These are phyloP conservation scores for Monosporascus sp. DNA, from an alignment of 2,329 filamentous ascomycete genomes.

Conservation along the genomic window DNA sequence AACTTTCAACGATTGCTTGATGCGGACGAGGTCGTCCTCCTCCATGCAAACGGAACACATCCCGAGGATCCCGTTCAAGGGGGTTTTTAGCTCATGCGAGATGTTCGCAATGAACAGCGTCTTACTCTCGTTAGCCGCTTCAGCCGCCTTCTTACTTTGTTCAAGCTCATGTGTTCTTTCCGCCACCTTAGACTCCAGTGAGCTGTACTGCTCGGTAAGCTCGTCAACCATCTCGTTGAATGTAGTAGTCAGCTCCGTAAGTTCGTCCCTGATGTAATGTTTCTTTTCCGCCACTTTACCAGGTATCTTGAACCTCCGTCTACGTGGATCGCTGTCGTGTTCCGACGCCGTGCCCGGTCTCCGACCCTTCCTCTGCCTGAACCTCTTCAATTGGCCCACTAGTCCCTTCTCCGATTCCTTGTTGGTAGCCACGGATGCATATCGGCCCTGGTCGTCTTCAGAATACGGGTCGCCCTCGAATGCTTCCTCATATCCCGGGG, in stretches of 20 bases:
- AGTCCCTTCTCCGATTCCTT: constrained; percentile 39
- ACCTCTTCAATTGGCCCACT: constrained; percentile 32
- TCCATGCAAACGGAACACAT: constrained; percentile 94
- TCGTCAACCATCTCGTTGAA: constrained; percentile 96
- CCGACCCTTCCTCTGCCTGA: constrained; percentile 28
- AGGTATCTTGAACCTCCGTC: constrained; percentile 73
- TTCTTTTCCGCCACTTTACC: constrained; percentile 72
- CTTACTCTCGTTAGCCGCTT: constrained; percentile 95
- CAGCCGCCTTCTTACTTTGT: constrained; percentile 83
- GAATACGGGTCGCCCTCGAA: constrained; percentile 37
- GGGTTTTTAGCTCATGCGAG: constrained; percentile 81
- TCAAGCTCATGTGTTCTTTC: constrained; percentile 81
- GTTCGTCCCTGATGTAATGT: constrained; percentile 75
- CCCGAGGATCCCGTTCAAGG: constrained; percentile 89
- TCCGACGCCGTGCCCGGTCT: constrained; percentile 21
- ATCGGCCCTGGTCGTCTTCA: constrained; percentile 36
- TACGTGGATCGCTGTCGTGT: constrained; percentile 34
- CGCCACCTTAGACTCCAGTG: constrained; percentile 76
- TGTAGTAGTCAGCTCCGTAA: constrained; percentile 74
- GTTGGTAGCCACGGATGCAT: constrained; percentile 15
- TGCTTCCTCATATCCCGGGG: constrained; percentile 53
- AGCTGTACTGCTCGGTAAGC: constrained; percentile 77
- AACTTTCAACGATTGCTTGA: constrained; percentile 79
- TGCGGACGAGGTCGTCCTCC: constrained; percentile 70
- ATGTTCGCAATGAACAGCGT: constrained; percentile 98